These are phyloP conservation scores for Adenanthera pavonina DNA, from an alignment of 306 rosid species.

Conservation along the genomic window DNA sequence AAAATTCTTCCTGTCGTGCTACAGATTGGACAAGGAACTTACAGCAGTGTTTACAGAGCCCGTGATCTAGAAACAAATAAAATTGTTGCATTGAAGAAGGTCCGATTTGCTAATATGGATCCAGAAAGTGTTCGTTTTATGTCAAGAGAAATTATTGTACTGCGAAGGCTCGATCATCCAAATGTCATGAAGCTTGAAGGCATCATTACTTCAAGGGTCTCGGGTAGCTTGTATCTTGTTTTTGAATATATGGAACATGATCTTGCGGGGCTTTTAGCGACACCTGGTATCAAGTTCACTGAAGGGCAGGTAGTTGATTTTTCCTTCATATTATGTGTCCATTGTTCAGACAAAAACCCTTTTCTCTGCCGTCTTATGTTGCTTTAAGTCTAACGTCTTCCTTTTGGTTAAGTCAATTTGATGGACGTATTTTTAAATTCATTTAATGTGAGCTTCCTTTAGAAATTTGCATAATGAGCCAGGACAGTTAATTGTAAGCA, in stretches of 20 bases:
- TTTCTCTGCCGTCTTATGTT: background rate
- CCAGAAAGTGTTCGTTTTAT: conserved; percentile 92
- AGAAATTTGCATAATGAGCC: conserved; percentile 8
- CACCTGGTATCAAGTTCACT: conserved; percentile 67
- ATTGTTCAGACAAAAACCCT: background rate
- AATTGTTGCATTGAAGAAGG: conserved; percentile 87
- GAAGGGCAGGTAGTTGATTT: conserved; percentile 66
- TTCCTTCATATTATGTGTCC: background rate
- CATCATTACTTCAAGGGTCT: conserved; percentile 77
- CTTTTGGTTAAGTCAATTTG: background rate
- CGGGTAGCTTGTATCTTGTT: conserved; percentile 84
- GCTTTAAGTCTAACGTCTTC: background rate
- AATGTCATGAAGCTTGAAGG: conserved; percentile 95
- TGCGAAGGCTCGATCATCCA: conserved; percentile 87
- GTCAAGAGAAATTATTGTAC: conserved; percentile 78
- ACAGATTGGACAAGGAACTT: conserved; percentile 96
- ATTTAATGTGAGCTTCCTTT: conserved; percentile 9
- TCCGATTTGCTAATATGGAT: conserved; percentile 82
- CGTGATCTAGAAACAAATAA: conserved; percentile 79
- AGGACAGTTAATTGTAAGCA: background rate
- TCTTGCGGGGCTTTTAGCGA: conserved; percentile 78
- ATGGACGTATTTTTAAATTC: background rate
- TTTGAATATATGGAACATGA: conserved; percentile 96
- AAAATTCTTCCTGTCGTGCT: background rate
- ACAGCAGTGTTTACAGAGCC: conserved; percentile 87